Base-by-base conservation (phyloP, 192 early-diverging fungal species). In the Lobosporangium transversale region DNA sequence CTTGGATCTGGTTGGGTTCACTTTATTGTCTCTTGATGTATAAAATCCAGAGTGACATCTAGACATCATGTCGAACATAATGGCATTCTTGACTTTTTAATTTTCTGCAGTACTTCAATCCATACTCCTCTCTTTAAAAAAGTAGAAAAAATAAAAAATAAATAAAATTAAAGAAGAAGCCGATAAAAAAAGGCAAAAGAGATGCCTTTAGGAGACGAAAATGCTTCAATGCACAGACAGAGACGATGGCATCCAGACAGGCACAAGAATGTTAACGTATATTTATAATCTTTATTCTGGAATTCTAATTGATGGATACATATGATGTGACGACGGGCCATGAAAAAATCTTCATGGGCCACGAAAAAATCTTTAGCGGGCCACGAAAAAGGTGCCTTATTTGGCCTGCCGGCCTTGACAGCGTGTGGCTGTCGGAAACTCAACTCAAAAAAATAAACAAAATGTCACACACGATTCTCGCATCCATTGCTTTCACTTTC, bases 361-460 rank as follows among this genome's bases (percentile, higher is more conserved):
- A 64, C 33, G 62, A 64, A 64, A 64, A 64, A 64, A 64, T 64
- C 20, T 56, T 47, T 37, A 24, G 58, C 63, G 66, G 66, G 66
- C 66, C 66, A 58, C 53, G 66, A 68, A 68, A 68, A 68, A 66
- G 42, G 62, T 55, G 27, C 62, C 62, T 55, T 65, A 40, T 65
- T 65, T 50, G 62, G 40, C 40, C 47, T 65, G 62, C 62, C 62
- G 62, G 62, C 35, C 52, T 53, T 65, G 50, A 53, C 33, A 37
- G 15, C 44, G 48, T 37, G 30, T 62, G 47, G 60, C 33, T 43
- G 51, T 36, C 62, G 37, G 58, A 7, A 14, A 4, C 14, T 18
- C 42, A 47, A 47, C 11, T 35, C 20, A 37, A 40, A 40, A 20
- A 49, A 23, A 49, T 15, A 23, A 23, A 18, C n/a, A n/a, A 54